Base-by-base conservation (phyloP, 306 rosid genomes). In the Cucumis melo region DNA sequence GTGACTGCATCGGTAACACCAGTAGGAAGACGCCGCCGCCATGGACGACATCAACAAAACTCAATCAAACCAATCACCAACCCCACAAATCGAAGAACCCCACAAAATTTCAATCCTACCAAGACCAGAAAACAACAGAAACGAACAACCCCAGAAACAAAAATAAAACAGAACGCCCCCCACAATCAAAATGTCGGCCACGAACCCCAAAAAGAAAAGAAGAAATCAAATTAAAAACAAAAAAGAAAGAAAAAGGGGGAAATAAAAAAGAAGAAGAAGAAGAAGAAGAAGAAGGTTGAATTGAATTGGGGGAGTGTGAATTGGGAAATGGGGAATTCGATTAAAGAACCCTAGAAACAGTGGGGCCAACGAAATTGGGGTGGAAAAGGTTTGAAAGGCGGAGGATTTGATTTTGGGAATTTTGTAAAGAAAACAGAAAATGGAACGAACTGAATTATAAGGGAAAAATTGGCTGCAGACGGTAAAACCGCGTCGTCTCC, bases 1-100 rank as follows among this genome's bases (percentile, higher is more conserved):
- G 1, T 92, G 92, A 65, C 85, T 88, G 80, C 98, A 91, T 19
- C 93, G 80, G 82, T 91, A 87, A 72, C 98, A 92, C 98, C 96
- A 93, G 79, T 84, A 87, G 23, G 89, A 85, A 14, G 86, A 65
- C 55, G 85, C 81, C 76, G 84, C 81, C 75, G 83, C 81, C 32
- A 68, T 67, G 15, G 92, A 83, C 54, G 88, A 83, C 86, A 81
- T 86, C 79, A 46, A 44, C 70, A 48, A 84, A 80, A 81, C n/a
- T 19, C 10, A 73, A 55, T 29, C 27, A 48, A 19, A 73, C 54
- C 77, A 24, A 14, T 16, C 70, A 50, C 48, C 73, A 74, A 54
- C 17, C 36, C 51, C 41, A 7, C 8, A 5, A 46, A 70, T 70
- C 6, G 20, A 46, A 46, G 46, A 73, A 74, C 20, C 77, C 63